Evolutionary conservation across 2,329 filamentous ascomycete species (phyloP).

Genomic region (Bisporella sp.): DNA sequence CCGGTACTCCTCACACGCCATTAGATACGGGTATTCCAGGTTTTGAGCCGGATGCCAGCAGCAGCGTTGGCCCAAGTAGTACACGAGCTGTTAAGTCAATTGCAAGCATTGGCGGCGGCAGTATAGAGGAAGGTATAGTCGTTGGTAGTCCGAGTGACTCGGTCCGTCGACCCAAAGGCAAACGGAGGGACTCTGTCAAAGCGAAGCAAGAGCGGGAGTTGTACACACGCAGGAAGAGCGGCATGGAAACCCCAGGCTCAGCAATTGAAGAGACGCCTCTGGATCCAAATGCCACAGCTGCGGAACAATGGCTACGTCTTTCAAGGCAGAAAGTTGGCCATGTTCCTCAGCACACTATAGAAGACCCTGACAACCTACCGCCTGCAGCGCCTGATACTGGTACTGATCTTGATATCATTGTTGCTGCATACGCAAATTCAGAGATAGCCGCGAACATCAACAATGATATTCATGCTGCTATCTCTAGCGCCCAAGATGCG

Average conservation of each 20-base stretch:
- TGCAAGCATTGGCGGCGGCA: conserved; percentile 72
- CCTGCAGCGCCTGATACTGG: conserved; percentile 49
- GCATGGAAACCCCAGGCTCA: conserved; percentile 55
- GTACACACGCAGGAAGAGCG: conserved; percentile 72
- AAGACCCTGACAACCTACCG: conserved; percentile 61
- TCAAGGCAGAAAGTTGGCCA: conserved; percentile 43
- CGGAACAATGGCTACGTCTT: conserved; percentile 53
- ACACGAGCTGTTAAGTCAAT: conserved; percentile 86
- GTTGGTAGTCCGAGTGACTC: conserved; percentile 52
- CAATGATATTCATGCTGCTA: conserved; percentile 70
- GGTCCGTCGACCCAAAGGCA: conserved; percentile 57
- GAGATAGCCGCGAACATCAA: conserved; percentile 67
- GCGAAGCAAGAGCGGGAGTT: conserved; percentile 84
- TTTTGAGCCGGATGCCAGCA: conserved; percentile 56
- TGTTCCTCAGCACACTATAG: conserved; percentile 53
- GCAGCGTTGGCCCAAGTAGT: conserved; percentile 75
- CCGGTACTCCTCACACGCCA: conserved; percentile 50
- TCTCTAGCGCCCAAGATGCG: conserved; percentile 55
- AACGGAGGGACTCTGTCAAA: conserved; percentile 73
- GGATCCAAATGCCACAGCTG: conserved; percentile 36
- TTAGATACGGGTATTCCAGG: conserved; percentile 50
- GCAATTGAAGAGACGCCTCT: conserved; percentile 50
- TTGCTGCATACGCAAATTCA: conserved; percentile 69
- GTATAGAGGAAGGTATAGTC: conserved; percentile 52
- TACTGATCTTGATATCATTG: conserved; percentile 77